phyloP scores from a whole-genome alignment of 2,329 filamentous ascomycete species.

The Bipolaris gigantea region DNA sequence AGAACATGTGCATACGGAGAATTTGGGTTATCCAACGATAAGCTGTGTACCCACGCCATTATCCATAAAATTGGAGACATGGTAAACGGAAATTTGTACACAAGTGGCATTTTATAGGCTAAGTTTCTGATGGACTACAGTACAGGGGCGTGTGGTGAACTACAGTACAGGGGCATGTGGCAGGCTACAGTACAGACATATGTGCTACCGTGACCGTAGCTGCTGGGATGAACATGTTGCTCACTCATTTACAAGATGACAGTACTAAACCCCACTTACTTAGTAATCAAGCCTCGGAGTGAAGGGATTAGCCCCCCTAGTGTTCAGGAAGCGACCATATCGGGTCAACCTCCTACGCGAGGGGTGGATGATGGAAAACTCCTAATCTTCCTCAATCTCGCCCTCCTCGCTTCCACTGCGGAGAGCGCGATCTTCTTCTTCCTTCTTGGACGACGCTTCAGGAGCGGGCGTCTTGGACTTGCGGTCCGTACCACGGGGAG shows the following conservation, averaged over 20 bases:
- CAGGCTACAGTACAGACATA: not conserved
- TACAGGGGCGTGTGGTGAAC: not conserved
- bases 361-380: conserved; percentile 6
- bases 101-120: not conserved
- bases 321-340: not conserved
- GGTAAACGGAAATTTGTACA: not conserved
- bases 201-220: not conserved
- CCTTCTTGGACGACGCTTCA: conserved; percentile 38
- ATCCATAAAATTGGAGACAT: not conserved
- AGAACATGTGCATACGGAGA: no score
- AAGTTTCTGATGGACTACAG: not conserved
- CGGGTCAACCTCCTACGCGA: conserved; percentile 1
- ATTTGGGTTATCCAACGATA: no score
- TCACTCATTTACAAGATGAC: conserved; percentile 1
- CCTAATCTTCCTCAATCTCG: conserved; percentile 81
- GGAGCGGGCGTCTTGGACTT: conserved; percentile 59
- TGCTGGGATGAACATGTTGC: not conserved
- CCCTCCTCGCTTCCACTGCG: conserved; percentile 95
- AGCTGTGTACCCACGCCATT: no score
- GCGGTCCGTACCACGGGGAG: conserved; percentile 57
- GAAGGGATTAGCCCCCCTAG: no score
- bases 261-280: conserved; percentile 9
- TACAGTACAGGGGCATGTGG: not conserved
- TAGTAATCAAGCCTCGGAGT: not conserved
- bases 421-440: conserved; percentile 64